phyloP scores from a whole-genome alignment of 2,329 filamentous ascomycete genomes.

The Colletotrichum limetticola region DNA sequence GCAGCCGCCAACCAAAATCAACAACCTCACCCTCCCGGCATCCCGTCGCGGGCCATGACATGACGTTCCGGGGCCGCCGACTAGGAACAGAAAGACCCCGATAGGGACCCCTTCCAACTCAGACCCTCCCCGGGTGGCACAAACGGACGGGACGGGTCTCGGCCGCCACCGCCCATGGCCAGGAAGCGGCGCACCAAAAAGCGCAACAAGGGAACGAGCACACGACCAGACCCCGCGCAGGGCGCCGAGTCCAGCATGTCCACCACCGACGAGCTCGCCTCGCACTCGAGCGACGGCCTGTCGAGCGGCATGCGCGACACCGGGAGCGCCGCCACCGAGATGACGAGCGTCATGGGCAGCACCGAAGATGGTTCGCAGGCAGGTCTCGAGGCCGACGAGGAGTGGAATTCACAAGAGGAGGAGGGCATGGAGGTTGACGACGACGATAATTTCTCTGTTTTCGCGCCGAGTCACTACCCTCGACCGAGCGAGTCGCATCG shows the following conservation, averaged over 20 bases:
- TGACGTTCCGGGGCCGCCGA: constrained; percentile 23
- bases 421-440: constrained; percentile 41
- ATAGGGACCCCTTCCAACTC: constrained; percentile 18
- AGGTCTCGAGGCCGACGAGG: constrained; percentile 38
- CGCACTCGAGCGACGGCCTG: constrained; percentile 47
- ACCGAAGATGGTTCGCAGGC: constrained; percentile 44
- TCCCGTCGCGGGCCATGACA: constrained; percentile 16
- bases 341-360: constrained; percentile 48
- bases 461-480: constrained; percentile 54
- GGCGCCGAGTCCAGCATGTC: constrained; percentile 41
- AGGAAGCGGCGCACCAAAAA: constrained; percentile 45
- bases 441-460: constrained; percentile 56
- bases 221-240: constrained; percentile 32
- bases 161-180: constrained; percentile 46
- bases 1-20: not conserved
- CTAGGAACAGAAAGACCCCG: constrained; percentile 15
- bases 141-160: constrained; percentile 28
- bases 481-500: constrained; percentile 47
- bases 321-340: constrained; percentile 47
- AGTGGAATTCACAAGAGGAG: constrained; percentile 32
- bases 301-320: constrained; percentile 45
- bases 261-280: constrained; percentile 45
- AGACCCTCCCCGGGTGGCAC: constrained; percentile 20
- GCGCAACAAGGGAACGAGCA: constrained; percentile 41
- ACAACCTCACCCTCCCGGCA: not conserved